Conservation (phyloP, 805 yeast genomes). For the Candida railenensis region DNA sequence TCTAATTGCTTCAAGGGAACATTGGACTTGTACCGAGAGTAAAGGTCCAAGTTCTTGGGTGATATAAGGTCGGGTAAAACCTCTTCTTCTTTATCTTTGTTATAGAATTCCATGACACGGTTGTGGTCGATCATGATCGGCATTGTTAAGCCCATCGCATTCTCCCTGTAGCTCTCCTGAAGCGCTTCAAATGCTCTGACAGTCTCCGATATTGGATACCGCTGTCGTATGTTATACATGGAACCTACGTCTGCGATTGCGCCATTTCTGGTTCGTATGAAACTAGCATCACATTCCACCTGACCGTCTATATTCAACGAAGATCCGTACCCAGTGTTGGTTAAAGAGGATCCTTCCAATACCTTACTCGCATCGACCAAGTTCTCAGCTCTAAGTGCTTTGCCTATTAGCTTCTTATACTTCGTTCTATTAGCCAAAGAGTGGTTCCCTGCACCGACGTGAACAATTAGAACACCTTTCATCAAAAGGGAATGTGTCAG, state of each 20-base stretch:
- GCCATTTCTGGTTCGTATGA: constrained; percentile 17
- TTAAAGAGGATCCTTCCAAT: constrained; percentile 38
- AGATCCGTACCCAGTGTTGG: constrained; percentile 53
- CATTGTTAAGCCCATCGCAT: constrained; percentile 28
- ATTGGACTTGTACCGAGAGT: constrained; percentile 7
- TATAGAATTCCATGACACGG: background rate
- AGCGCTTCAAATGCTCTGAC: constrained; percentile 21
- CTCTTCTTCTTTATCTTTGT: background rate
- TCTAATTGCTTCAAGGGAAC: background rate
- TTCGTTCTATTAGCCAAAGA: constrained; percentile 12
- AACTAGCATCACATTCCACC: constrained; percentile 47
- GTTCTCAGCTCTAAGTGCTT: constrained; percentile 17
- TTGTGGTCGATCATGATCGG: constrained; percentile 30
- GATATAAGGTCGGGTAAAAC: no score
- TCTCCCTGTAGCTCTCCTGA: constrained; percentile 15
- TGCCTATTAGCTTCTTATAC: constrained; percentile 28
- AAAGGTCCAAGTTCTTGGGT: constrained; percentile 5
- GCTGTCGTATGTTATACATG: constrained; percentile 14
- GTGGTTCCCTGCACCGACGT: constrained; percentile 55
- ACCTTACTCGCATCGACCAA: constrained; percentile 16
- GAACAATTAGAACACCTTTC: constrained; percentile 26
- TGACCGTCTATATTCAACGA: constrained; percentile 38
- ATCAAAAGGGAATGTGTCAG: no score
- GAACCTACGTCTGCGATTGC: constrained; percentile 12
- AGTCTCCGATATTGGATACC: constrained; percentile 32